Conservation (phyloP, 2,329 filamentous ascomycete genomes). For the Neophaeococcomyces aloes region DNA sequence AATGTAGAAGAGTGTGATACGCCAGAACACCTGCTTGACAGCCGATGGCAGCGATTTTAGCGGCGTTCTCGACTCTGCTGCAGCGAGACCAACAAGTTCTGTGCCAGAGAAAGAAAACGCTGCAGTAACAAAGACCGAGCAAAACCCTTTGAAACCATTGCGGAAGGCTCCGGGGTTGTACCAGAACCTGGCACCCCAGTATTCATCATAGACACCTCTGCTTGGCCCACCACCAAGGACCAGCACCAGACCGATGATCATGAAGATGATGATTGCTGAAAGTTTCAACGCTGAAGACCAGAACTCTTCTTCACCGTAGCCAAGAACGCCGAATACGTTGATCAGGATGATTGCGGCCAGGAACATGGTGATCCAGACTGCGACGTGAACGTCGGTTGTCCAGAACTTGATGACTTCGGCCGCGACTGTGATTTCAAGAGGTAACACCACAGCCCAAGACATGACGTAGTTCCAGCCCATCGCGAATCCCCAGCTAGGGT, state of each 20-base stretch:
- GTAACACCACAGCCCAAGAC: slow-evolving; percentile 70
- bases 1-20: slow-evolving; percentile 41
- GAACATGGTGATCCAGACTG: slow-evolving; percentile 58
- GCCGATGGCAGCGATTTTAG: slow-evolving; percentile 38
- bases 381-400: slow-evolving; percentile 30
- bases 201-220: slow-evolving; percentile 24
- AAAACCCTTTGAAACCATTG: slow-evolving; percentile 43
- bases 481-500: slow-evolving; percentile 51
- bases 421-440: slow-evolving; percentile 71
- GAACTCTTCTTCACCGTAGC: slow-evolving; percentile 76
- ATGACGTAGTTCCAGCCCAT: slow-evolving; percentile 45
- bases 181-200: slow-evolving; percentile 50
- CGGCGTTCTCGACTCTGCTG: slow-evolving; percentile 43
- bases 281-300: slow-evolving; percentile 71
- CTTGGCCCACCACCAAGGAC: slow-evolving; percentile 30
- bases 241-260: slow-evolving; percentile 14
- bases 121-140: slow-evolving; percentile 45
- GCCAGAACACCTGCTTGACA: slow-evolving; percentile 43
- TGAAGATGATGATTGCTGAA: slow-evolving; percentile 39
- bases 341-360: slow-evolving; percentile 59
- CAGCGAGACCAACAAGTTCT: slow-evolving; percentile 43
- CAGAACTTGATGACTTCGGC: slow-evolving; percentile 69
- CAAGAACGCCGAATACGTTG: slow-evolving; percentile 72
- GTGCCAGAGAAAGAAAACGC: slow-evolving; percentile 49
- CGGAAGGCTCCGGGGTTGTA: slow-evolving; percentile 34